Conservation (phyloP, 345 rosid genomes). For the Linum trigynum region DNA sequence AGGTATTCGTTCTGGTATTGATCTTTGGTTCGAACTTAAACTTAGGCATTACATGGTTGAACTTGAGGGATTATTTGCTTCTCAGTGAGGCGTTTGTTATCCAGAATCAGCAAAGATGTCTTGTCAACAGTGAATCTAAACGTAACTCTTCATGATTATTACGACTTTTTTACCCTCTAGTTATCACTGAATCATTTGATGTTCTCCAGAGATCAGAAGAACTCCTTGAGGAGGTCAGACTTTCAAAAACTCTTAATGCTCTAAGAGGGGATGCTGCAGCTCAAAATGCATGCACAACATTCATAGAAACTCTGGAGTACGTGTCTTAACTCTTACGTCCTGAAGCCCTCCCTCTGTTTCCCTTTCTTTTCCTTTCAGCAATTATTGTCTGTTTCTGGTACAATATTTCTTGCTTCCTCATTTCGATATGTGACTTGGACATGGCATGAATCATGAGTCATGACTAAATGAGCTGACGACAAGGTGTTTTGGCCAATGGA, state of each 20-base stretch:
- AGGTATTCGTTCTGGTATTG: conserved; percentile 33
- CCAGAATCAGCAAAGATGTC: background rate
- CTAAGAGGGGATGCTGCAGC: conserved; percentile 36
- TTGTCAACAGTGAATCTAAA: background rate
- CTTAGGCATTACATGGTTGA: background rate
- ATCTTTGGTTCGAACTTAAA: background rate
- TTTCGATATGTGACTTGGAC: too few species aligned
- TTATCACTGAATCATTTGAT: conserved; percentile 19
- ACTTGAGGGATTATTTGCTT: background rate
- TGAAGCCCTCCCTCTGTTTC: background rate
- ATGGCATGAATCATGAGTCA: too few species aligned
- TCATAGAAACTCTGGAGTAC: conserved; percentile 77
- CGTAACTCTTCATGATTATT: too few species aligned
- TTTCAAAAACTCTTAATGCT: conserved; percentile 67
- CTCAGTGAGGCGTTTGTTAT: background rate
- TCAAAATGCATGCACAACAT: conserved; percentile 46
- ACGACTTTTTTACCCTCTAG: background rate
- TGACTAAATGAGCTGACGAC: too few species aligned
- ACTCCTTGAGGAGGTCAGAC: conserved; percentile 80
- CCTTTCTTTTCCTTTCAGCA: conserved; percentile 4
- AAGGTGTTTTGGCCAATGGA: too few species aligned
- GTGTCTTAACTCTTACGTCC: conserved; percentile 17
- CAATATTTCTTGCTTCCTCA: too few species aligned
- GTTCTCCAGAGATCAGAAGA: conserved; percentile 83
- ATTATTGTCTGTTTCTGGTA: background rate